These are phyloP conservation scores for Castanopsis chinensis DNA, from an alignment of 306 rosid genomes.

Conservation along the genomic window DNA sequence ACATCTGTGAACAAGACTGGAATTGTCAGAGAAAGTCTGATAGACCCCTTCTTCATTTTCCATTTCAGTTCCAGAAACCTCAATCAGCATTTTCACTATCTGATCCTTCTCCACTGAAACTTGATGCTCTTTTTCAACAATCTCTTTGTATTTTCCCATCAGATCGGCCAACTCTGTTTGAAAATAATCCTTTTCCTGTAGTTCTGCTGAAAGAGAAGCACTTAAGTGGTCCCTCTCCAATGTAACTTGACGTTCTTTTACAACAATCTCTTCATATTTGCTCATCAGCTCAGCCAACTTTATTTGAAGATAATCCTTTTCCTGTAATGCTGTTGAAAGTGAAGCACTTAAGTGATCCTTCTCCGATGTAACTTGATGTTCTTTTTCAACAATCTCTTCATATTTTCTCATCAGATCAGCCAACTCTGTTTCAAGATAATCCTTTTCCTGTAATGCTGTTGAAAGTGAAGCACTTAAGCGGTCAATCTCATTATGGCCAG, in stretches of 20 bases:
- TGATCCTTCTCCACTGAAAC: conserved; percentile 57
- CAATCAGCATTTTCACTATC: conserved; percentile 57
- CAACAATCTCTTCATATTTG: conserved; percentile 44
- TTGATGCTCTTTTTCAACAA: conserved; percentile 52
- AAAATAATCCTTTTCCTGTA: conserved; percentile 63
- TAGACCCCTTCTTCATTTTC: conserved; percentile 50
- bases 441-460: conserved; percentile 60
- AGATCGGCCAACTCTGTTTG: conserved; percentile 62
- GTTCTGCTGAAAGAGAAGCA: conserved; percentile 53
- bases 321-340: conserved; percentile 61
- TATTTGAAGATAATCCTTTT: conserved; percentile 60
- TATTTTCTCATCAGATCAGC: conserved; percentile 48
- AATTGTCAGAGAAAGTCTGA: conserved; percentile 39
- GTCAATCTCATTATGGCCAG: conserved; percentile 53
- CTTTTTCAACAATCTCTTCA: conserved; percentile 53
- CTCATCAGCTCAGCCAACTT: conserved; percentile 60
- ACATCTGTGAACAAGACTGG: conserved; percentile 47
- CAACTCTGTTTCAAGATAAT: conserved; percentile 63
- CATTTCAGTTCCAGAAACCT: conserved; percentile 53
- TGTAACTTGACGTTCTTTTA: conserved; percentile 47
- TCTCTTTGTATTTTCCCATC: conserved; percentile 46
- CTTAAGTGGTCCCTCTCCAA: conserved; percentile 41
- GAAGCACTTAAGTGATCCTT: conserved; percentile 41
- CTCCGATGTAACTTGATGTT: conserved; percentile 50
- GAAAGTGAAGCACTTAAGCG: conserved; percentile 54